Base-by-base conservation (phyloP, 306 rosid genomes). In the Lathyrus aphaca region DNA sequence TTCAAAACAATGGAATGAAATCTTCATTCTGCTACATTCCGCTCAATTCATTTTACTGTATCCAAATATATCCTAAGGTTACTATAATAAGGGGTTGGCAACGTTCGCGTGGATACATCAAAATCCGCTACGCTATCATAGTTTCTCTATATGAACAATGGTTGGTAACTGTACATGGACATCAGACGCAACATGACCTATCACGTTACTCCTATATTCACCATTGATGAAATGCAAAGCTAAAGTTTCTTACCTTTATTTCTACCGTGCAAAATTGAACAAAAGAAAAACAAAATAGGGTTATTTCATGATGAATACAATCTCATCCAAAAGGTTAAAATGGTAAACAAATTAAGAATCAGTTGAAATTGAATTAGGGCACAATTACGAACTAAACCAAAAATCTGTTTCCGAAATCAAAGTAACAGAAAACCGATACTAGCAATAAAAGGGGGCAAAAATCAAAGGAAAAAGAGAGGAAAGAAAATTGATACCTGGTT, bases 251-350 rank as follows among this genome's bases (percentile, higher is more conserved):
- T 15, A 49, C 32, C 12, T 10, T 72, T 2, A 4, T 43, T 21
- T 58, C 35, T 29, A 27, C 5, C 48, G 46, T 60, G 25, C 14
- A 54, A 71, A 74, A 21, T 54, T 37, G 51, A 79, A 74, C 25
- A 14, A 43, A 49, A 57, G 27, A 14, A 14, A 15, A 55, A 35
- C 8, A 14, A 21, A 55, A 23, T 10, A 38, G 42, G 16, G 43
- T 63, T 53, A 9, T 23, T 64, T 43, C 16, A 15, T 21, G 43
- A 18, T 51, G 75, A 40, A 69, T n/a, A 49, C 10, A 45, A 45
- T 21, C 16, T 23, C 23, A 58, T 37, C 23, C 4, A 11, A 9
- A 19, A 2, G 1, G 27, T 12, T 57, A 0, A 18, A 40, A 75
- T 68, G 40, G 12, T 3, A 61, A 27, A 51, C 5, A 48, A 13